Evolutionary conservation across 2,329 filamentous ascomycete genomes (phyloP).

Genomic region (Plenodomus biglobosus): DNA sequence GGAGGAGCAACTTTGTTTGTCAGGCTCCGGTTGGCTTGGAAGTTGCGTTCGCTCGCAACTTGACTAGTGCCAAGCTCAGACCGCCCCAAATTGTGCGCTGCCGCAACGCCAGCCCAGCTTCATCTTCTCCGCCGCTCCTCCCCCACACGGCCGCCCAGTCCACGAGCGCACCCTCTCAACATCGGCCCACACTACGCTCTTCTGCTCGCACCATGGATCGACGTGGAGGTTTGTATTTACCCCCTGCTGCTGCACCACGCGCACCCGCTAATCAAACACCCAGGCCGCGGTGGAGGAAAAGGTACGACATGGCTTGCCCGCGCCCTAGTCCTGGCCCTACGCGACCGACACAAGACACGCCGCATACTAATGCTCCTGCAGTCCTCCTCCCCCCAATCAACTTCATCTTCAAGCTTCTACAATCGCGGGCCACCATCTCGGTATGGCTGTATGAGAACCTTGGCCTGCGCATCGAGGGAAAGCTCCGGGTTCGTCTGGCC

Average conservation of each 20-base stretch:
- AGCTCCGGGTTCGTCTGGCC: conserved; percentile 71
- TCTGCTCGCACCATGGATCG: conserved; percentile 29
- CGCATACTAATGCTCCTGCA: conserved; percentile 21
- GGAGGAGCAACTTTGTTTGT: conserved; percentile 22
- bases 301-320: conserved; percentile 24
- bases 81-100: conserved; percentile 34
- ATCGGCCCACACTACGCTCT: conserved; percentile 1
- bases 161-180: conserved; percentile 5
- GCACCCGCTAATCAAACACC: conserved; percentile 37
- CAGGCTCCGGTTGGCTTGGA: conserved; percentile 15
- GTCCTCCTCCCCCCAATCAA: conserved; percentile 78
- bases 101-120: conserved; percentile 20
- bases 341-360: conserved; percentile 5
- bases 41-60: conserved; percentile 22
- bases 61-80: conserved; percentile 28
- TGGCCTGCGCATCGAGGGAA: conserved; percentile 90
- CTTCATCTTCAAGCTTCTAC: conserved; percentile 92
- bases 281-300: conserved; percentile 58
- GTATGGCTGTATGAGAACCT: conserved; percentile 99
- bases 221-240: conserved; percentile 34
- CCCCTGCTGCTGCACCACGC: neutral
- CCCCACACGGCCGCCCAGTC: conserved; percentile 13
- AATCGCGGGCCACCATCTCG: conserved; percentile 78
- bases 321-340: too few relatives aligned
- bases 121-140: conserved; percentile 13